Evolutionary conservation across 2,329 filamentous ascomycete genomes (phyloP).

Genomic region (Gliomastix tumulicola): DNA sequence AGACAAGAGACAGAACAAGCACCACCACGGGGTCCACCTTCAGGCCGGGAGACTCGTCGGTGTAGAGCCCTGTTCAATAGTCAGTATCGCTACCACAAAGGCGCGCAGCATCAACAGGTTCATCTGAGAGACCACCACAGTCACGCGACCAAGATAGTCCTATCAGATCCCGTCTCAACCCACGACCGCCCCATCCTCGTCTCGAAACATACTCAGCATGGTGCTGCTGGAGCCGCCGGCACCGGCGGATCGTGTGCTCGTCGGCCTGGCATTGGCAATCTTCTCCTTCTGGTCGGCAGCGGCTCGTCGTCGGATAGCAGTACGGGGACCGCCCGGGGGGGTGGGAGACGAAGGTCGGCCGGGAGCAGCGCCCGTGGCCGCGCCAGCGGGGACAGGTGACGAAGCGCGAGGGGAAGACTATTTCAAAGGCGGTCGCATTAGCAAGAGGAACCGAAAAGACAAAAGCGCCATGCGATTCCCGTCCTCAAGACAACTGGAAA

Average conservation of each 20-base stretch:
- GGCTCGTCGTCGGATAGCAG: slow-evolving; percentile 88
- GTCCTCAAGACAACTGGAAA: too few species aligned
- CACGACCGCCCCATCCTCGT: too few species aligned
- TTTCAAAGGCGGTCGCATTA: neutral
- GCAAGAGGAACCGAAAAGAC: too few species aligned
- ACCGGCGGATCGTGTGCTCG: slow-evolving; percentile 86
- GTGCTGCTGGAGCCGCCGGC: slow-evolving; percentile 95
- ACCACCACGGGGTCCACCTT: slow-evolving; percentile 98
- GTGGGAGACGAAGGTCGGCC: slow-evolving; percentile 79
- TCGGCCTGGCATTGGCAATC: slow-evolving; percentile 86
- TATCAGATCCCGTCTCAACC: too few species aligned
- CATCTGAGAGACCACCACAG: too few species aligned
- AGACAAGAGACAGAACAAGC: slow-evolving; percentile 89
- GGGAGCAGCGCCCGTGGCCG: slow-evolving; percentile 60
- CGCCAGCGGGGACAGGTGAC: slow-evolving; percentile 50
- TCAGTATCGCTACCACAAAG: too few species aligned
- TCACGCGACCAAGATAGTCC: too few species aligned
- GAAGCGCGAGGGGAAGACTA: slow-evolving; percentile 54
- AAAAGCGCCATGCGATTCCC: neutral
- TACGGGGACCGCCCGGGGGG: slow-evolving; percentile 88
- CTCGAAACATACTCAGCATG: slow-evolving; percentile 75
- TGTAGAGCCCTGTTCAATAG: slow-evolving; percentile 70
- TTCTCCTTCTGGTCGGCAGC: slow-evolving; percentile 97
- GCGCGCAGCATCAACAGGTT: too few species aligned
- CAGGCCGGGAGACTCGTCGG: slow-evolving; percentile 92